Conservation (phyloP, 2,329 filamentous ascomycete genomes). For the Curvularia spicifera region DNA sequence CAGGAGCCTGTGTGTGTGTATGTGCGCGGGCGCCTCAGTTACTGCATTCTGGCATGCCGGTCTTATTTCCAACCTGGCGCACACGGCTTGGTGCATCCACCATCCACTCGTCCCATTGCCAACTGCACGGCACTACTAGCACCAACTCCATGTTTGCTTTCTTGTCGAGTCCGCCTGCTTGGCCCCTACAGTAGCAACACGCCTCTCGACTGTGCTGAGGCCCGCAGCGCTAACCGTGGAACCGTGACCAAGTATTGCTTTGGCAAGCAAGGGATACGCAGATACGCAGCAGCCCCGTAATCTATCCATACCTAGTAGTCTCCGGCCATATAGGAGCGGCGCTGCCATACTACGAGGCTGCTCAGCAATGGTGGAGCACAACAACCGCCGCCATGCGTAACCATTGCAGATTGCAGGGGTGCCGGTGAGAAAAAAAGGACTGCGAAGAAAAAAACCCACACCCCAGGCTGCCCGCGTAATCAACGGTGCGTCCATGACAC, state of each 20-base stretch:
- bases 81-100: constrained; percentile 20
- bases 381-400: constrained; percentile 18
- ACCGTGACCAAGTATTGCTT: constrained; percentile 37
- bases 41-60: constrained; percentile 17
- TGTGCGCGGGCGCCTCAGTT: constrained; percentile 22
- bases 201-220: constrained; percentile 19
- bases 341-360: constrained; percentile 19
- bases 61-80: constrained; percentile 4
- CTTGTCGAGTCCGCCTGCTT: constrained; percentile 11
- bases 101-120: constrained; percentile 10
- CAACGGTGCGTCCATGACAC: constrained; percentile 9
- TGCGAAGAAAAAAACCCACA: constrained; percentile 7
- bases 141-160: constrained; percentile 34
- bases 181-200: constrained; percentile 2
- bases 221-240: constrained; percentile 42
- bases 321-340: background rate
- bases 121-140: constrained; percentile 3
- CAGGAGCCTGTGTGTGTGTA: background rate
- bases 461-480: constrained; percentile 25
- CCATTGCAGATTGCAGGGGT: constrained; percentile 12
- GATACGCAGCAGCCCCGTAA: constrained; percentile 22
- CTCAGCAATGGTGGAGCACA: constrained; percentile 21
- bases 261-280: constrained; percentile 32
- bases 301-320: constrained; percentile 28
- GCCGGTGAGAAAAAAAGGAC: constrained; percentile 8